phyloP scores from a whole-genome alignment of 352 stramenopile genomes.

The Elongisporangium prolatum region DNA sequence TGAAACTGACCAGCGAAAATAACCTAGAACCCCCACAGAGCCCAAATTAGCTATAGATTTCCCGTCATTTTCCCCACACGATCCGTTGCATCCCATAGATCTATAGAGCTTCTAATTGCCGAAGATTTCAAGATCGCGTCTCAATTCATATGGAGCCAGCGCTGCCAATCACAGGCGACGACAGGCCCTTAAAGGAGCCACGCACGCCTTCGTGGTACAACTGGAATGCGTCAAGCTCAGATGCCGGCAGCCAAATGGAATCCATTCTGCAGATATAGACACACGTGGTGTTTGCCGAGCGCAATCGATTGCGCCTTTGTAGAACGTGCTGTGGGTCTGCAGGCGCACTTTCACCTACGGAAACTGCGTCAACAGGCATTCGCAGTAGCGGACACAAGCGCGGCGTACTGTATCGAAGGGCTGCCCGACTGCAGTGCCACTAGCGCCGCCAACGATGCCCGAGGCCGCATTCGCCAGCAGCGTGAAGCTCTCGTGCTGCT shows the following conservation, averaged over 20 bases:
- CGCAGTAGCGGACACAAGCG: neutral
- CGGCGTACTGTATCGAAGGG: constrained; percentile 46
- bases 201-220: constrained; percentile 55
- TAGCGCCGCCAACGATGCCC: constrained; percentile 40
- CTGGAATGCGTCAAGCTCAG: neutral
- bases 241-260: too few species aligned
- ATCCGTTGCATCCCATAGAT: too few species aligned
- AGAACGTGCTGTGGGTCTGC: constrained; percentile 53
- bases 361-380: neutral
- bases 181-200: constrained; percentile 84
- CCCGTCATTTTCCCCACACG: too few species aligned
- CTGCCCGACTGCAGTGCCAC: constrained; percentile 58
- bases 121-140: constrained; percentile 85
- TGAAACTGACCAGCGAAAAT: too few species aligned
- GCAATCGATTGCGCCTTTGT: constrained; percentile 47
- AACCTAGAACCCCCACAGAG: too few species aligned
- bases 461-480: constrained; percentile 43
- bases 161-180: constrained; percentile 77
- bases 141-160: too few species aligned
- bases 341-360: constrained; percentile 49
- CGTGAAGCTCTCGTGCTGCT: constrained; percentile 35
- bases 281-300: constrained; percentile 30
- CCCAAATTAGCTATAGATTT: too few species aligned
- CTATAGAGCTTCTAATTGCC: too few species aligned
- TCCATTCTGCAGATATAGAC: neutral